Evolutionary conservation across 2,329 filamentous ascomycete genomes (phyloP).

Genomic region (Ambrosiella beaveri): DNA sequence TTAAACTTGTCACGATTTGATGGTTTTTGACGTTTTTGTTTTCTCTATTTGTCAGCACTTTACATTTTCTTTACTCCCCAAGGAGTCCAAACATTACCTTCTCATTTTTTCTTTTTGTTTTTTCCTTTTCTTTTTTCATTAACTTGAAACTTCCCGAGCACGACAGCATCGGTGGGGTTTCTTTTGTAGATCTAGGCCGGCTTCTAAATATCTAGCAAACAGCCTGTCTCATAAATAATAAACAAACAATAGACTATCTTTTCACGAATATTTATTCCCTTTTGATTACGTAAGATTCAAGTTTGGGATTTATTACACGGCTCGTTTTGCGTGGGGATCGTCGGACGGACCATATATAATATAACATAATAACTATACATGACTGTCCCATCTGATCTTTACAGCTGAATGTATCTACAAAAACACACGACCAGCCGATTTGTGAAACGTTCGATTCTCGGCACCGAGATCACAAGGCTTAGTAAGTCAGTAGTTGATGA

Average conservation of each 20-base stretch:
- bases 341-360: neutral
- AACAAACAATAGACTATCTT: neutral
- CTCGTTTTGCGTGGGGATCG: neutral
- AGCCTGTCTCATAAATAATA: neutral
- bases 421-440: no score
- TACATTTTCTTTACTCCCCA: slow-evolving; percentile 1
- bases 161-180: neutral
- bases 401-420: no score
- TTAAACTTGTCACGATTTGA: neutral
- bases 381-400: no score
- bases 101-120: neutral
- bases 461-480: no score
- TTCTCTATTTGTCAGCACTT: neutral
- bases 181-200: neutral
- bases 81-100: slow-evolving; percentile 1
- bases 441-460: no score
- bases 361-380: no score
- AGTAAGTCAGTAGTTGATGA: no score
- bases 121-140: slow-evolving; percentile 1
- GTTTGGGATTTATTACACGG: no score
- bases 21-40: neutral
- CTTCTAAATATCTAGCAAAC: no score
- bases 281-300: neutral
- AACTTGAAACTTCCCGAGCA: neutral
- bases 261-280: neutral